Conservation (phyloP, 257 asterid species). For the Solanum tacnaense region DNA sequence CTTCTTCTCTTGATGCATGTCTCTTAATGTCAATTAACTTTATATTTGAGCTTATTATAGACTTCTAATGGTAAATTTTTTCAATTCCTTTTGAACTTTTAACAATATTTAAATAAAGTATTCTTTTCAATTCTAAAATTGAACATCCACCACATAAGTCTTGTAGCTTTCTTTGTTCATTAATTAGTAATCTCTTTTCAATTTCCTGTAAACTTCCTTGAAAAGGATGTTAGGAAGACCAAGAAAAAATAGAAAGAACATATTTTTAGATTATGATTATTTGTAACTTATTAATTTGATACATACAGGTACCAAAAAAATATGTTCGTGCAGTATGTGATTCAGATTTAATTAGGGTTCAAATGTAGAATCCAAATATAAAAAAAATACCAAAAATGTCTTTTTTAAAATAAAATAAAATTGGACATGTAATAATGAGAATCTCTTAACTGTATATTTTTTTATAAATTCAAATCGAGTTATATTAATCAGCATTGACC, state of each 20-base stretch:
- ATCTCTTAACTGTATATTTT: no score
- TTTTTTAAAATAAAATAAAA: no score
- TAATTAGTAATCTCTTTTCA: neutral
- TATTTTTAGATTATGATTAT: neutral
- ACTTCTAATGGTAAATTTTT: neutral
- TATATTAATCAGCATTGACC: neutral
- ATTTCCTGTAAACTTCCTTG: neutral
- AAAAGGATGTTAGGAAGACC: neutral
- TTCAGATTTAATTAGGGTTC: no score
- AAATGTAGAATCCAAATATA: no score
- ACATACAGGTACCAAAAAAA: no score
- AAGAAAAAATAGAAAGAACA: neutral
- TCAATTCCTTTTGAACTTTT: neutral
- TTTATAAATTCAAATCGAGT: no score
- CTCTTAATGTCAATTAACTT: neutral
- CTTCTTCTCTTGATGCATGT: neutral
- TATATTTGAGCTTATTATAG: neutral
- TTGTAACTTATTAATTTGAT: neutral
- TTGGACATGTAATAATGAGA: neutral
- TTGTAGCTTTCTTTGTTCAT: neutral
- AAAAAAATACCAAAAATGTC: neutral
- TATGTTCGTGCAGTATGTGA: accelerated
- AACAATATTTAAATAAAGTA: neutral
- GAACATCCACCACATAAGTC: neutral
- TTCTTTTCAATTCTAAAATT: neutral